Evolutionary conservation across 2,329 filamentous ascomycete species (phyloP), one percentile per base, ranked within the genome.

Genomic region (Thielaviopsis musarum): DNA sequence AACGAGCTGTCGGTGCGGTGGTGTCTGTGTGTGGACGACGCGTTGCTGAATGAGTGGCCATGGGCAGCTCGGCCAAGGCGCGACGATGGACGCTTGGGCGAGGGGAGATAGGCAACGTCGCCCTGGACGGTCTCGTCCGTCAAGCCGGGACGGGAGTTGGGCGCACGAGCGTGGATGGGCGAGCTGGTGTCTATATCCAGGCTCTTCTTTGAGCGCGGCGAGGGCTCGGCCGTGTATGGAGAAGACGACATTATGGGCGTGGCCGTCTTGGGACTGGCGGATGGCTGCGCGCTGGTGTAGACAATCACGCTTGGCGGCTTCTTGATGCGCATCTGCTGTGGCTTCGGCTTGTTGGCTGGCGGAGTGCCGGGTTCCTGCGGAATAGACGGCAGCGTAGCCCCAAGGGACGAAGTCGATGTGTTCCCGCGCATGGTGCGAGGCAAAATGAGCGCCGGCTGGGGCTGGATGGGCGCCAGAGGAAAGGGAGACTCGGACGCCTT

Each of bases 61-160:
- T 61, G 59, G 30, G 48, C 54, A 17, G 24, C 67, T 66, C 15
- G 67, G 65, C 64, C 83, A 3, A 82, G 68, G 19, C 79, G 75
- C 3, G 78, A 78, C 2, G 74, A 71, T 15, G 78, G 75, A 12
- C 78, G 75, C 67, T 75, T 81, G 1, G 77, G 71, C 12, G 73
- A 70, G 7, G 75, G 69, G 30, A 84, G 67, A 63, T 81, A 85
- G 3, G 82, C 79, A 53, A 77, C 76, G 61, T 79, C 81, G 38
- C 82, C 81, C 5, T 81, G 80, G 2, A 84, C 67, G 1, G 75
- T 69, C 64, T 83, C 79, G 62, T 84, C 81, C 2, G 82, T 84
- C 5, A 85, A 73, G 17, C 82, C 82, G 1, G 74, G 75, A 21
- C 81, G 73, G n/a, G 81, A 74, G 64, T 84, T 84, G 13, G 82